phyloP scores from a whole-genome alignment of 257 asterid species.

The Eucommia ulmoides region DNA sequence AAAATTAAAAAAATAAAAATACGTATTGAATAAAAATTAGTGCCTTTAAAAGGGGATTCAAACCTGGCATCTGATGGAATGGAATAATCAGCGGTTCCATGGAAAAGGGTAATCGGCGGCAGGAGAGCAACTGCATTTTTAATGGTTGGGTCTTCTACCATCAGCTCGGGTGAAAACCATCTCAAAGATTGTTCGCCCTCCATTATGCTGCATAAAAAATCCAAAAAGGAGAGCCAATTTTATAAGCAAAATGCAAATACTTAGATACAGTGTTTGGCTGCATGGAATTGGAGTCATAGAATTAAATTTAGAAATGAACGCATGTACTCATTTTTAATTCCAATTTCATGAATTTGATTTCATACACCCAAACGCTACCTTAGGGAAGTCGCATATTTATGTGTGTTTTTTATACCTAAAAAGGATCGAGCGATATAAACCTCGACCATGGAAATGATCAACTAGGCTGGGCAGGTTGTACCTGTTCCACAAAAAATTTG shows the following conservation, averaged over 20 bases:
- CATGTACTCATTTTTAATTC: too few relatives aligned
- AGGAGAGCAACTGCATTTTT: constrained; percentile 36
- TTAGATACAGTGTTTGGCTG: too few relatives aligned
- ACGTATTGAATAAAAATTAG: too few relatives aligned
- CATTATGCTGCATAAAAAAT: constrained; percentile 64
- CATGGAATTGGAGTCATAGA: too few relatives aligned
- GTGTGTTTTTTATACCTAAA: constrained; percentile 48
- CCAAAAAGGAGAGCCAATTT: too few relatives aligned
- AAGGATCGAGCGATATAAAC: constrained; percentile 83
- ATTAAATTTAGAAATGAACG: too few relatives aligned
- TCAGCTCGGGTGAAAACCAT: constrained; percentile 70
- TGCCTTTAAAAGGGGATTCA: constrained; percentile 11
- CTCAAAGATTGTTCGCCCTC: constrained; percentile 76
- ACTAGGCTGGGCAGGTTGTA: constrained; percentile 70
- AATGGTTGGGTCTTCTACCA: constrained; percentile 35
- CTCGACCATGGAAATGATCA: constrained; percentile 86
- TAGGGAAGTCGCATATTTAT: too few relatives aligned
- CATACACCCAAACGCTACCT: too few relatives aligned
- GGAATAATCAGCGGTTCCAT: constrained; percentile 76
- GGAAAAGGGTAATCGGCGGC: constrained; percentile 65
- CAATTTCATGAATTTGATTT: too few relatives aligned
- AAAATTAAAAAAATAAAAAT: too few relatives aligned
- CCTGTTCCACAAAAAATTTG: constrained; percentile 30
- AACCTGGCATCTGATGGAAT: constrained; percentile 79
- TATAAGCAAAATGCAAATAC: too few relatives aligned